phyloP scores from a whole-genome alignment of 805 yeast genomes.

The Lipomyces lipofer region DNA sequence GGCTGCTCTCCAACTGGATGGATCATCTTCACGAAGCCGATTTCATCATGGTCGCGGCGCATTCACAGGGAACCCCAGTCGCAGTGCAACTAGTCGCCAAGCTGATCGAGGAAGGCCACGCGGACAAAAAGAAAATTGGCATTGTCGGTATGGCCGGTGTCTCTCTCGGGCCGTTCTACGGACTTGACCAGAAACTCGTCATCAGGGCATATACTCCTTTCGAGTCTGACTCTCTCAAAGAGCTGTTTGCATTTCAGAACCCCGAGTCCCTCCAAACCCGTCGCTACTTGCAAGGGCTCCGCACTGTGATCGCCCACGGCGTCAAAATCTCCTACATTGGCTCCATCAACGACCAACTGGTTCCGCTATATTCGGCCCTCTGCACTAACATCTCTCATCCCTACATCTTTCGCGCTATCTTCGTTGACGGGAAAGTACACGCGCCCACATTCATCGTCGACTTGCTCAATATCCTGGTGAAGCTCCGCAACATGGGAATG shows the following conservation, averaged over 20 bases:
- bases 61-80: slow-evolving; percentile 96
- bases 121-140: slow-evolving; percentile 53
- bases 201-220: slow-evolving; percentile 87
- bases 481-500: slow-evolving; percentile 70
- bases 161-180: slow-evolving; percentile 90
- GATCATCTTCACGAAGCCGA: slow-evolving; percentile 63
- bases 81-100: slow-evolving; percentile 74
- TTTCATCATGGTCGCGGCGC: slow-evolving; percentile 87
- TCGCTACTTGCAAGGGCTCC: slow-evolving; percentile 66
- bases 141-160: slow-evolving; percentile 94
- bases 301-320: slow-evolving; percentile 63
- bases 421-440: slow-evolving; percentile 67
- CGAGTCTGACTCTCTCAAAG: slow-evolving; percentile 82
- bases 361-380: slow-evolving; percentile 85
- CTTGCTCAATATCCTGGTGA: slow-evolving; percentile 71
- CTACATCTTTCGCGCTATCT: slow-evolving; percentile 83
- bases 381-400: slow-evolving; percentile 87
- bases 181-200: slow-evolving; percentile 78
- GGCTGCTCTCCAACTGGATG: slow-evolving; percentile 67
- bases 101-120: slow-evolving; percentile 60
- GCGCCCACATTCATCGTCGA: slow-evolving; percentile 79
- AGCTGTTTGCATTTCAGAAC: slow-evolving; percentile 84
- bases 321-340: slow-evolving; percentile 83
- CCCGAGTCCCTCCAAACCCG: slow-evolving; percentile 70
- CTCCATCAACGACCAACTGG: slow-evolving; percentile 89